Conservation (phyloP, 2,329 filamentous ascomycete species). For the Penicillium griseofulvum region DNA sequence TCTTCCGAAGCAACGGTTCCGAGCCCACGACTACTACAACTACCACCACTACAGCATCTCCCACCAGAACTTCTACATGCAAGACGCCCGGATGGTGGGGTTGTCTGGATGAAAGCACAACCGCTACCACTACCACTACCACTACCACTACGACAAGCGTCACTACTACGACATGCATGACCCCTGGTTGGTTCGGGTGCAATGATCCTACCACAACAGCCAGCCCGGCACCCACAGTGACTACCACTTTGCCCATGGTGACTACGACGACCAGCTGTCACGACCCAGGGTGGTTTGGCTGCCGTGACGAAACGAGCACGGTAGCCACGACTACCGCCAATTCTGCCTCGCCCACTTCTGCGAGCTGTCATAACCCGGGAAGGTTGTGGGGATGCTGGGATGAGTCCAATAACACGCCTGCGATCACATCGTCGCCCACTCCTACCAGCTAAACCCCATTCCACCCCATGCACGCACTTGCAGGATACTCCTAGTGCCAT, state of each 20-base stretch:
- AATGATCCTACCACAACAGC: conserved; percentile 33
- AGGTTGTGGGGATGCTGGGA: not conserved
- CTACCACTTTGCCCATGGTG: conserved; percentile 1
- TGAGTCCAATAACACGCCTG: not conserved
- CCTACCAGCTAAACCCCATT: not conserved
- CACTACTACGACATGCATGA: conserved; percentile 35
- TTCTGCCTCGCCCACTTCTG: not conserved
- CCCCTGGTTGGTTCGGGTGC: conserved; percentile 41
- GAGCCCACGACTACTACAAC: conserved; percentile 66
- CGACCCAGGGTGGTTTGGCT: conserved; percentile 35
- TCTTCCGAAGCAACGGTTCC: conserved; percentile 87
- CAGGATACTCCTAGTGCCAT: not conserved
- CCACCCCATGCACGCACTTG: not conserved
- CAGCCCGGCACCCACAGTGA: conserved; percentile 15
- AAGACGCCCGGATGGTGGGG: conserved; percentile 37
- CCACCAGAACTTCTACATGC: conserved; percentile 63
- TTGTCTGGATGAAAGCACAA: conserved; percentile 27
- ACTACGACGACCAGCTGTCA: conserved; percentile 25
- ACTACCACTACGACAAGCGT: conserved; percentile 25
- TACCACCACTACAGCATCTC: conserved; percentile 56
- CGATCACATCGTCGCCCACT: not conserved
- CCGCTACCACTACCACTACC: conserved; percentile 16
- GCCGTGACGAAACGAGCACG: conserved; percentile 25
- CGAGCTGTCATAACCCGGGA: not conserved
- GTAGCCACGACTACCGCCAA: not conserved